A percentile compares a stretch with the other conserved stretches of the same genome.
phyloP scores from a whole-genome alignment of 371 early-diverging fungal genomes.

The Mucor circinelloides region DNA sequence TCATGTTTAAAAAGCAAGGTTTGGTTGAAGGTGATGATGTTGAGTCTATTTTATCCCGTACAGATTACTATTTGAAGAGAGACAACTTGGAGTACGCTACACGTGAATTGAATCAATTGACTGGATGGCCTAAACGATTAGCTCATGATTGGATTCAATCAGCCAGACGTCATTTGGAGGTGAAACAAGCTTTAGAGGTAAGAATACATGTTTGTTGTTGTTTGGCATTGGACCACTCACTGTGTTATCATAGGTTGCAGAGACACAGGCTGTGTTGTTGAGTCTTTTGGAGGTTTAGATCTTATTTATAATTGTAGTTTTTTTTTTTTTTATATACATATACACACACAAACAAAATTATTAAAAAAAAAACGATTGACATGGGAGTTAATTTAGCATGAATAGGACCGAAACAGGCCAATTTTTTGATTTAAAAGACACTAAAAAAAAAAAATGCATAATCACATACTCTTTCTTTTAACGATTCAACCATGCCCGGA shows the following conservation, averaged over 20 bases:
- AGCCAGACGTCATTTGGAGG: conserved; percentile 80
- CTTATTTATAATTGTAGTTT: conserved; percentile 2
- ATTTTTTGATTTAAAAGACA: background rate
- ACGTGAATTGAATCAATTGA: conserved; percentile 88
- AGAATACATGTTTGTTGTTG: conserved; percentile 4
- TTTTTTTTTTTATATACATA: background rate
- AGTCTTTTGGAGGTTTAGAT: conserved; percentile 53
- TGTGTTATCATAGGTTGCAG: conserved; percentile 48
- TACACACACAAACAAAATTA: background rate
- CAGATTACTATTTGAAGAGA: conserved; percentile 69
- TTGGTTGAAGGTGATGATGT: conserved; percentile 82
- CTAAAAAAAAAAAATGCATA: background rate
- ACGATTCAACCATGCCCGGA: too few species aligned
- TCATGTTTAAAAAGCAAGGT: conserved; percentile 85
- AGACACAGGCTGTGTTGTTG: conserved; percentile 63
- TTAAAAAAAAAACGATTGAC: background rate
- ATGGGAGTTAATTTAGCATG: background rate
- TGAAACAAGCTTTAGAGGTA: conserved; percentile 84
- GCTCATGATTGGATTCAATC: conserved; percentile 84
- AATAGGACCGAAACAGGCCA: background rate
- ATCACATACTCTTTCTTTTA: background rate
- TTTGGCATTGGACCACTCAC: background rate
- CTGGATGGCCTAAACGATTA: conserved; percentile 86
- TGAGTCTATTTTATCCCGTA: conserved; percentile 80
- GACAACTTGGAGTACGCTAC: conserved; percentile 83